A percentile compares a stretch with the other conserved stretches of the same genome.
Conservation (phyloP, 768 basidiomycete species). For the Sporobolomyces phaffii region DNA sequence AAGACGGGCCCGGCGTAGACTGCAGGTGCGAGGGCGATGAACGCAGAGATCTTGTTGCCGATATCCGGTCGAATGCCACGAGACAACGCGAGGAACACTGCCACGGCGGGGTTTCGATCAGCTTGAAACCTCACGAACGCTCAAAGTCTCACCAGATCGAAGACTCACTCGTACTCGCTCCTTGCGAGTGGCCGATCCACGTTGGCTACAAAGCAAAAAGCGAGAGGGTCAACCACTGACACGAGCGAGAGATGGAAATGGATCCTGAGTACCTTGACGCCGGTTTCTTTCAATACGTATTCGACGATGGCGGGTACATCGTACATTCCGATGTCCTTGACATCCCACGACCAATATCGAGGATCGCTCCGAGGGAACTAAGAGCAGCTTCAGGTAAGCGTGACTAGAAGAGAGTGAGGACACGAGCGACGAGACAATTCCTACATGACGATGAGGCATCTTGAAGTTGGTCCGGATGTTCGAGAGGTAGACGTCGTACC, state of each 20-base stretch:
- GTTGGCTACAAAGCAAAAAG: slow-evolving; percentile 45
- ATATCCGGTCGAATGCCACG: slow-evolving; percentile 51
- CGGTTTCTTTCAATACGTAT: slow-evolving; percentile 48
- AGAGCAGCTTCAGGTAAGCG: not conserved
- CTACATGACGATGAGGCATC: slow-evolving; percentile 46
- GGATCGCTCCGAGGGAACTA: slow-evolving; percentile 22
- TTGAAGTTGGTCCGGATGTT: slow-evolving; percentile 48
- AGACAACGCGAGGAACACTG: slow-evolving; percentile 50
- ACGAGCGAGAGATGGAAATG: not conserved
- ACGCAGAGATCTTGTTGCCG: slow-evolving; percentile 49
- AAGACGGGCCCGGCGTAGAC: slow-evolving; percentile 52
- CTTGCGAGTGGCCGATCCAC: slow-evolving; percentile 53
- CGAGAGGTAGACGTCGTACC: slow-evolving; percentile 27
- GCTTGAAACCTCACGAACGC: too few relatives aligned
- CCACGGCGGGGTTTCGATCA: not conserved
- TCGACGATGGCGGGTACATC: slow-evolving; percentile 52
- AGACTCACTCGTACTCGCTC: slow-evolving; percentile 36
- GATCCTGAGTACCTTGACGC: slow-evolving; percentile 28
- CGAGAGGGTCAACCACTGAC: not conserved
- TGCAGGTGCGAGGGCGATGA: slow-evolving; percentile 52
- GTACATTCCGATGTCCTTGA: slow-evolving; percentile 51
- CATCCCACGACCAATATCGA: slow-evolving; percentile 31
- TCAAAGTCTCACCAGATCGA: too few relatives aligned
- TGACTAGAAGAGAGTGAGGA: not conserved
- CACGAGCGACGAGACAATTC: not conserved